Conservation (phyloP, 305 asterid genomes). For the Salvia sclarea region DNA sequence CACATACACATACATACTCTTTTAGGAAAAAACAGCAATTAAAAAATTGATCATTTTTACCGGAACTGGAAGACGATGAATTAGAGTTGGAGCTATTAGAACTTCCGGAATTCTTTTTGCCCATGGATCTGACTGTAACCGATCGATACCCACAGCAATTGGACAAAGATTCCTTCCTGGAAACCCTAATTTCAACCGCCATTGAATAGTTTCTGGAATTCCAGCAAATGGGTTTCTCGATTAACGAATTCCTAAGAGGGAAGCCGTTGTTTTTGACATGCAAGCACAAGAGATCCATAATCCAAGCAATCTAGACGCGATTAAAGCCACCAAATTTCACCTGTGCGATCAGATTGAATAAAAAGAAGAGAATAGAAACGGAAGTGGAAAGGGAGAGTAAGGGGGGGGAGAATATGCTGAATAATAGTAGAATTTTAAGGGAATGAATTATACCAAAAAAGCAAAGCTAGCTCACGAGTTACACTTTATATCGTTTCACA, state of each 20-base stretch:
- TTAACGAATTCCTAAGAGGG: constrained; percentile 38
- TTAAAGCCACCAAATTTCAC: not conserved
- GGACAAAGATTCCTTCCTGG: constrained; percentile 35
- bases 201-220: constrained; percentile 38
- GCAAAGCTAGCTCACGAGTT: no score
- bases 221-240: constrained; percentile 45
- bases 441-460: not conserved
- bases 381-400: not conserved
- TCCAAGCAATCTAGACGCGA: not conserved
- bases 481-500: no score
- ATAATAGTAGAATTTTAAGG: not conserved
- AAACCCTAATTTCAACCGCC: constrained; percentile 40
- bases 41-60: constrained; percentile 28
- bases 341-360: not conserved
- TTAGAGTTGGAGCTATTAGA: constrained; percentile 40
- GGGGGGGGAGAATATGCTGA: not conserved
- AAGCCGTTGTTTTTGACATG: constrained; percentile 43
- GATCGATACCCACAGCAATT: constrained; percentile 39
- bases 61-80: constrained; percentile 50
- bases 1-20: not conserved
- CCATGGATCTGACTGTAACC: constrained; percentile 43
- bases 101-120: constrained; percentile 49
- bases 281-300: constrained; percentile 53
- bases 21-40: not conserved
- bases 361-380: not conserved